Percentiles rank a stretch among this genome's conserved stretches.
These are phyloP conservation scores for Gossypium raimondii DNA, from an alignment of 345 rosid species.

Conservation along the genomic window DNA sequence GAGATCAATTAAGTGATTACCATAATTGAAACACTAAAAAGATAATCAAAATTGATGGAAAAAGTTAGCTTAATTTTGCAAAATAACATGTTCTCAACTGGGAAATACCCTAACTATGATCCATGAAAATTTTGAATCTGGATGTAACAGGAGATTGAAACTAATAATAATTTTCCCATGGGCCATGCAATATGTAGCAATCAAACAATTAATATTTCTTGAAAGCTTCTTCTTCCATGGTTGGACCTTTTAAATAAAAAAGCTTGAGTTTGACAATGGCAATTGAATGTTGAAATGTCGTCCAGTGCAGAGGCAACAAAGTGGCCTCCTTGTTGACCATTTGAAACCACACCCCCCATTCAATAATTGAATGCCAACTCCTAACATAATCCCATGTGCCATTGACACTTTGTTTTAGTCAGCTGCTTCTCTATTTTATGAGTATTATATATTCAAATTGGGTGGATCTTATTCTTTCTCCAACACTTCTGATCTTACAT, in stretches of 20 bases:
- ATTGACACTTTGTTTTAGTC: slow-evolving; percentile 27
- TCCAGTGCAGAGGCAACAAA: slow-evolving; percentile 4
- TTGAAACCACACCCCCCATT: neutral
- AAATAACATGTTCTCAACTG: neutral
- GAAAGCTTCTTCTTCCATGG: neutral
- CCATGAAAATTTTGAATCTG: neutral
- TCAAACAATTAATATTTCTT: neutral
- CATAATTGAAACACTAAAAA: too few relatives aligned
- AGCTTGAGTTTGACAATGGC: slow-evolving; percentile 2
- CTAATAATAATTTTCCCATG: neutral
- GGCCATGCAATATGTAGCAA: neutral
- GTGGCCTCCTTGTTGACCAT: slow-evolving; percentile 18
- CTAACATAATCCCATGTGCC: neutral
- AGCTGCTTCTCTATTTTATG: slow-evolving; percentile 6
- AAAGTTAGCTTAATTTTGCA: neutral
- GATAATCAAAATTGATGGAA: neutral
- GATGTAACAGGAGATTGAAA: neutral
- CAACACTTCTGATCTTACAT: neutral
- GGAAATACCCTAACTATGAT: neutral
- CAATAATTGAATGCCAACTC: neutral
- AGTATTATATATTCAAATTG: neutral
- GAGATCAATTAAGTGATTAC: too few relatives aligned
- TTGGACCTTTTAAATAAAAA: slow-evolving; percentile 2
- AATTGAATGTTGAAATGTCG: slow-evolving; percentile 17
- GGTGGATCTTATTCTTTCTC: neutral